Evolutionary conservation across 768 basidiomycete genomes (phyloP).

Genomic region (Royoungia palumana): DNA sequence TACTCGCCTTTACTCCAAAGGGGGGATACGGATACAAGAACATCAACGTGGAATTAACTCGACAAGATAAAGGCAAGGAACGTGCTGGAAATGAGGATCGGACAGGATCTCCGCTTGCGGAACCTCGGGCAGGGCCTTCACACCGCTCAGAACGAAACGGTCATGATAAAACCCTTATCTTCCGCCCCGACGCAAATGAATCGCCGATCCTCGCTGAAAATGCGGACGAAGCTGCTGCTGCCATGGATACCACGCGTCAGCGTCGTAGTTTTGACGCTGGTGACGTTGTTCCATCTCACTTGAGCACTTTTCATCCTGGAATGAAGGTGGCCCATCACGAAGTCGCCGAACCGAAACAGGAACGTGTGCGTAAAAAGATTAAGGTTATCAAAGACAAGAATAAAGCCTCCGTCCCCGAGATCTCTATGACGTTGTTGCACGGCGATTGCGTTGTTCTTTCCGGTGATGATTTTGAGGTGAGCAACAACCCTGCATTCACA

Average conservation of each 20-base stretch:
- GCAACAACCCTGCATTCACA: slow-evolving; percentile 8
- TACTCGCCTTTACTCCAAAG: slow-evolving; percentile 23
- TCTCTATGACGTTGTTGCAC: slow-evolving; percentile 36
- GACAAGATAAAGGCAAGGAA: slow-evolving; percentile 13
- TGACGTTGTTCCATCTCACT: neutral
- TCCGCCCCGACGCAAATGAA: neutral
- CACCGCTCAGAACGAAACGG: neutral
- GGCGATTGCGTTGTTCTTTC: slow-evolving; percentile 36
- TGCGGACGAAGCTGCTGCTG: neutral
- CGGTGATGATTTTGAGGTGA: slow-evolving; percentile 42
- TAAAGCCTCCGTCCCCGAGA: slow-evolving; percentile 14
- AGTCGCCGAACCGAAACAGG: slow-evolving; percentile 1
- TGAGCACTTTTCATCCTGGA: neutral
- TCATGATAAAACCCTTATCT: neutral
- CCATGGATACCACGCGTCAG: slow-evolving; percentile 10
- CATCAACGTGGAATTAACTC: neutral
- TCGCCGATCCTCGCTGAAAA: slow-evolving; percentile 1
- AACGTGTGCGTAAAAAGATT: slow-evolving; percentile 10
- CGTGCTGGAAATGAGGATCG: slow-evolving; percentile 5
- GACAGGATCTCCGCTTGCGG: slow-evolving; percentile 2
- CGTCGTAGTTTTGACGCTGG: neutral
- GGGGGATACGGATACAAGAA: slow-evolving; percentile 30
- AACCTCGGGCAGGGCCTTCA: neutral
- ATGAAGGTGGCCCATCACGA: slow-evolving; percentile 1
- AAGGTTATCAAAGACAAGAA: slow-evolving; percentile 19